Evolutionary conservation across 192 early-diverging fungal genomes (phyloP).

Genomic region (Spinellus fusiger): DNA sequence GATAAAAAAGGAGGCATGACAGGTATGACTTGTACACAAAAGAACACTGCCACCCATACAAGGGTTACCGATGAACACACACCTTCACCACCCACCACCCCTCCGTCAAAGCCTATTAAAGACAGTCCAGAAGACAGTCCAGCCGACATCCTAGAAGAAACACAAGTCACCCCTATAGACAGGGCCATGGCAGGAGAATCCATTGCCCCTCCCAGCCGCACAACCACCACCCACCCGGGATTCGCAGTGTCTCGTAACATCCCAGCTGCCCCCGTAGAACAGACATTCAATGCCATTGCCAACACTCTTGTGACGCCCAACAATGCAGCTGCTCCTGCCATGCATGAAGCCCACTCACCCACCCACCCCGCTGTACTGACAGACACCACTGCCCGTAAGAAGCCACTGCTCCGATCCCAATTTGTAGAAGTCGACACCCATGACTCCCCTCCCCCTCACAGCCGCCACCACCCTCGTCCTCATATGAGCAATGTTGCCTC

Average conservation of each 20-base stretch:
- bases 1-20: slow-evolving; percentile 6
- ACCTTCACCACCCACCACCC: too few relatives aligned
- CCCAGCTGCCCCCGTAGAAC: slow-evolving; percentile 1
- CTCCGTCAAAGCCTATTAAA: too few relatives aligned
- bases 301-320: slow-evolving; percentile 7
- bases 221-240: not conserved
- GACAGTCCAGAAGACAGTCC: too few relatives aligned
- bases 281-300: slow-evolving; percentile 8
- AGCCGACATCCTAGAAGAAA: too few relatives aligned
- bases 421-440: slow-evolving; percentile 2
- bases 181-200: not conserved
- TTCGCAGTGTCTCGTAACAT: not conserved
- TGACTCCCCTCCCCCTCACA: not conserved
- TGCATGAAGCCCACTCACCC: too few relatives aligned
- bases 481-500: slow-evolving; percentile 2
- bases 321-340: not conserved
- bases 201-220: not conserved
- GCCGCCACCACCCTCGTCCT: not conserved
- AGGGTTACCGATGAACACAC: not conserved
- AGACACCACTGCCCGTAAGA: not conserved
- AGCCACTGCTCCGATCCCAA: slow-evolving; percentile 1
- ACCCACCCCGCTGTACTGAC: too few relatives aligned
- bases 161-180: not conserved
- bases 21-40: not conserved
- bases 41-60: not conserved